Base-by-base conservation (phyloP, 257 asterid species). In the Gentiana macrophylla region DNA sequence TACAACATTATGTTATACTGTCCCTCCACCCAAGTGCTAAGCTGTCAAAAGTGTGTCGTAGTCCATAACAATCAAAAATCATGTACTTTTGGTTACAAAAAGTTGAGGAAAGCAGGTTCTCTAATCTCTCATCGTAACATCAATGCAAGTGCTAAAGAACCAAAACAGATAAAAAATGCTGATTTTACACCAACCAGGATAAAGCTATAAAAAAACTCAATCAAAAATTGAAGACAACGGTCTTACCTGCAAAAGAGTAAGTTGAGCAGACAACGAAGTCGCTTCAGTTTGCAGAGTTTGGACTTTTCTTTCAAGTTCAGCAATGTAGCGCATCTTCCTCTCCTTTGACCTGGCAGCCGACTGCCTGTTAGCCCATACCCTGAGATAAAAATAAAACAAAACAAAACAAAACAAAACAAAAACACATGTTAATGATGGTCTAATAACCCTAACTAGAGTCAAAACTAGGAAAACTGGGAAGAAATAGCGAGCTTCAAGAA, bases 311-410 rank as follows among this genome's bases (percentile, higher is more conserved):
- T 92, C 99, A 70, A 92, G 97, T 74, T 92, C 99, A 35, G 86
- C 84, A 63, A 92, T 92, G 73, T 92, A 92, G 59, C 99, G 84
- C 95, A 92, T 88, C 69, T 92, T 92, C 69, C 99, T 77, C 70
- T 92, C 99, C 76, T 92, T 88, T 56, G 99, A 92, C 74, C 99
- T 80, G 35, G 97, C 95, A 46, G 99, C 99, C 32, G 99, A 92
- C 73, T 92, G 99, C 76, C 99, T 92, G 66, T 92, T 92, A 56
- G 99, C 99, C 97, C 99, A 92, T 69, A 92, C 86, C 83, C 97
- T 88, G 71, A 51, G 32, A 68, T 12, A 48, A 6, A 9, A 61
- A 41, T 59, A 3, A 7, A 41, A 41, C 8, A 3, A 41, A 41
- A 41, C 46, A 7, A 41, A 37, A 33, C 15, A 32, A 49, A 24